Evolutionary conservation across 2,329 filamentous ascomycete species (phyloP), one percentile per base, ranked within the genome.

Genomic region (Neophaeococcomyces aloes): DNA sequence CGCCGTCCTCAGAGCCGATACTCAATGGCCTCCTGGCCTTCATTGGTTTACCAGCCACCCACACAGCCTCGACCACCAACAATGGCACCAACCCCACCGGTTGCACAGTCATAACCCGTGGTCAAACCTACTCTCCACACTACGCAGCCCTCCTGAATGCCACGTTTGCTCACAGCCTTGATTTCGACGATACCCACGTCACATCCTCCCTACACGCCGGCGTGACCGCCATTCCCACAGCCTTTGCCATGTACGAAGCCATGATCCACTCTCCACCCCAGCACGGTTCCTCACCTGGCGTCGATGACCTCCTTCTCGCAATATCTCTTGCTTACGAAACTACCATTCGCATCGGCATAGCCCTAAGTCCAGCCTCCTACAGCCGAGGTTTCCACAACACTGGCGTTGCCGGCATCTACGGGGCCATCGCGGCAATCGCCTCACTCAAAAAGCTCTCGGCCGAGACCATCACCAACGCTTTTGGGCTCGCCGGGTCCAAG

Each of bases 101-200:
- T 30, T 42, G 39, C 31, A 42, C 39, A 14, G 51, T 53, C 1
- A 25, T 53, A 18, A 51, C 51, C n/a, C 47, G 46, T n/a, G 53
- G 53, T 14, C 46, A 46, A 32, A 36, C 31, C 2, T 53, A 37
- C 30, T 46, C 51, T 10, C 60, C 59, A 2, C 64, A 65, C 17
- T 65, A 63, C 37, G 65, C 65, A 2, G 63, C 58, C 1, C 54
- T 69, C 8, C 48, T 69, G 17, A 69, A 69, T 42, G 65, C 62
- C 3, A 57, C 64, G 1, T 60, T 68, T 29, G 62, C 61, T 7
- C 67, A 69, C 52, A 63, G 61, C 3, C 56, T 67, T 38, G 66
- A 69, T 49, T 68, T 68, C 50, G 66, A 69, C 51, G 66, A 70
- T 49, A 69, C 66, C 2, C 63, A 66, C 45, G 64, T 64, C 2